Base-by-base conservation (phyloP, 1,139 yeast genomes). In the Waltiozyma sp. region DNA sequence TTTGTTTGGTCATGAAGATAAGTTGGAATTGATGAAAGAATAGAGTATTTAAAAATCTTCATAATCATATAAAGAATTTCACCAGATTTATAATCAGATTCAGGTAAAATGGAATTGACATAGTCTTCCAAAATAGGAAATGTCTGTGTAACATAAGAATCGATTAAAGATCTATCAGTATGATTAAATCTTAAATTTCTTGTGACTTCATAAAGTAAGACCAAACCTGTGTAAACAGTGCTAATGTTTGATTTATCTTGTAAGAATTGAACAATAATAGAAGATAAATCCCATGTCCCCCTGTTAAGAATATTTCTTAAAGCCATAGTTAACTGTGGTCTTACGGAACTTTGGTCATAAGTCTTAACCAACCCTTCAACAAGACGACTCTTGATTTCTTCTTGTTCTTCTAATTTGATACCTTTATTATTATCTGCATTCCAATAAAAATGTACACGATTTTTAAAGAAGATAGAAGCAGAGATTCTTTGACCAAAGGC, bases 381-480 rank as follows among this genome's bases (percentile, higher is more conserved):
- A 50, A 81, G 62, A 43, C 69, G 70, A 38, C 66, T 65, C 56
- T 78, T 80, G 51, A 80, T 69, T 14, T 64, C 52, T 14, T 64
- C 61, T 51, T 77, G 77, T 53, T 80, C 86, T 24, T 66, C 69
- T 1, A 60, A 63, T 37, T 59, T 62, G 42, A 79, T 74, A 40
- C 68, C 69, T 38, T 69, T 75, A 0, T 68, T 72, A 13, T 58
- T 57, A 11, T 52, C 42, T 10, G 51, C 51, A 28, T 65, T 60
- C 89, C 89, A 82, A 49, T 75, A 71, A 48, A 69, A 65, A 40
- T 63, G 65, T 34, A 82, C 67, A 54, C 83, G 70, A 57, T 80
- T 81, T 57, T 81, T 82, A 63, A 80, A 76, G 55, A 77, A 76
- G 41, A 82, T 77, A 3, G 84, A 79, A 4, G 85, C 77, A 15